phyloP scores from a whole-genome alignment of 176 grass and related monocot species.

The Rhynchospora pubera region DNA sequence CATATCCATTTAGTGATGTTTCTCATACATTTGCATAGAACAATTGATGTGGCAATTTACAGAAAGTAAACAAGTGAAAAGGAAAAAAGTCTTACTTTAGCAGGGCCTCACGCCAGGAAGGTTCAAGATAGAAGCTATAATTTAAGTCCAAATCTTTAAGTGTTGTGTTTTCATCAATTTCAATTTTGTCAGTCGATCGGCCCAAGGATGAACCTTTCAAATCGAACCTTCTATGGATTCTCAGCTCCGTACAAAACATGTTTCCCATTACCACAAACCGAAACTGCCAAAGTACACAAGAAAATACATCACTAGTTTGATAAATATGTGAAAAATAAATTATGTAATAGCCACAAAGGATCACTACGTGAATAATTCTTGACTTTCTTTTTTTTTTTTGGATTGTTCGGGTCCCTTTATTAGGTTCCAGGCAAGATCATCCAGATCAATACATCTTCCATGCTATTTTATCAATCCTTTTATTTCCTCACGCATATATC shows the following conservation, averaged over 20 bases:
- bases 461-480: background rate
- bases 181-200: slow-evolving; percentile 79
- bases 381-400: background rate
- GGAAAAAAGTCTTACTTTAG: slow-evolving; percentile 53
- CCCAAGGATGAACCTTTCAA: slow-evolving; percentile 97
- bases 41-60: background rate
- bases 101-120: slow-evolving; percentile 91
- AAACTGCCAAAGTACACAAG: slow-evolving; percentile 52
- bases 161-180: slow-evolving; percentile 98
- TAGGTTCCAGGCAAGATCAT: background rate
- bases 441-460: background rate
- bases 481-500: background rate
- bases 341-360: background rate
- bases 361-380: background rate
- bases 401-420: background rate
- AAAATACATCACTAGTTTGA: slow-evolving; percentile 21
- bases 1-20: background rate
- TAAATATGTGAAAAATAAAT: slow-evolving; percentile 3
- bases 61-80: background rate
- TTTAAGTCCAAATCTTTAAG: slow-evolving; percentile 97
- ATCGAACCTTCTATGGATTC: slow-evolving; percentile 92
- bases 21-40: background rate
- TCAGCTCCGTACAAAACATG: slow-evolving; percentile 99
- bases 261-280: slow-evolving; percentile 99
- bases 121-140: slow-evolving; percentile 94